Evolutionary conservation across 2,329 filamentous ascomycete genomes (phyloP), one percentile per base, ranked within the genome.

Genomic region (Beauveria sp.): DNA sequence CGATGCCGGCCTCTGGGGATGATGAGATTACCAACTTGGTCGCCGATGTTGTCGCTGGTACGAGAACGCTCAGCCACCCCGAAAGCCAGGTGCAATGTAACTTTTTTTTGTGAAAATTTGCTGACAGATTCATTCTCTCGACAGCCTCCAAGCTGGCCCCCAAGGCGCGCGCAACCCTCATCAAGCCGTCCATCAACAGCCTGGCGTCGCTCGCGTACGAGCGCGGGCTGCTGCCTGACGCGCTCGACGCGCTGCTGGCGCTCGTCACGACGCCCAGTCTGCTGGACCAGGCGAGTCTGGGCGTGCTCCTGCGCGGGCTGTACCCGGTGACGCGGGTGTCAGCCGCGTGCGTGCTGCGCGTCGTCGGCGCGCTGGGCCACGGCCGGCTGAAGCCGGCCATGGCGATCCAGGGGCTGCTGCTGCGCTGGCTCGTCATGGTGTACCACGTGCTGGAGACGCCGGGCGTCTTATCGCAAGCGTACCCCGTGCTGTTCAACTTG

Each of bases 391-490:
- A 92, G 71, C 88, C 91, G 16, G 84, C 87, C 16, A 79, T 89
- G 50, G 78, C 81, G 50, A 83, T 90, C 0, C 91, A 96, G 73
- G 83, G 82, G 28, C 78, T 85, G 47, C 77, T 96, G 55, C 74
- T 96, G 64, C 87, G 84, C 73, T 96, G 91, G 91, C 77, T 96
- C 55, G 81, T 91, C 61, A 84, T 90, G 74, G 82, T 91, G 3
- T 86, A 92, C 68, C 87, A 91, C 66, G 76, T 87, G 51, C 73
- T 94, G 22, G 84, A 90, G 59, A 82, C 85, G 46, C 80, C 82
- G 51, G 77, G 76, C 7, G 76, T 87, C 9, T 73, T 96, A 54
- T 86, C 86, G 5, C 86, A 85, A 63, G 77, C 88, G 2, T 96
- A 96, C 68, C 80, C 85, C 0, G 83, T 93, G 20, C 73, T 96